Base-by-base conservation (phyloP, 2,329 filamentous ascomycete species). In the Aspergillus fructus region DNA sequence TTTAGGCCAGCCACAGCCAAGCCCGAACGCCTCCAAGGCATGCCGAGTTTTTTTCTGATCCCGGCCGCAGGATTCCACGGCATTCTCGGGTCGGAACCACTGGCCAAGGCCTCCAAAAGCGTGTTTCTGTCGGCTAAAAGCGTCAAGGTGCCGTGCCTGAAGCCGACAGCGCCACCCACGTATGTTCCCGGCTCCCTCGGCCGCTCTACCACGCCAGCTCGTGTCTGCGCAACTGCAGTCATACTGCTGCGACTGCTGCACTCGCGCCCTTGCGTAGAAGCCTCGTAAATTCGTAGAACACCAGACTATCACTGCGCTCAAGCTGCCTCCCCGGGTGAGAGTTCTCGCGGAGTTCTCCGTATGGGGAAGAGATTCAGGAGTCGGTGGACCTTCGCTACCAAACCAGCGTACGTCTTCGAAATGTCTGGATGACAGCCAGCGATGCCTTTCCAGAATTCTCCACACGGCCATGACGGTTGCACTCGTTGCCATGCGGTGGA, bases 361-460 rank as follows among this genome's bases (percentile, higher is more conserved):
- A 51, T 48, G 45, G 45, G 45, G 45, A 48, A 17, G 46, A 39
- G 43, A 41, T 3, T 53, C 43, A 40, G 33, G 41, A 37, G 41
- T 46, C 27, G 34, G 51, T 53, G 43, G 51, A 48, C 51, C 51
- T 42, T 53, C 43, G 51, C 43, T 53, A 53, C 51, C 51, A 53
- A 51, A 51, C 37, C 49, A 23, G 49, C 23, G 27, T 51, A 27
- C 37, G 42, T 33, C 37, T 39, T 34, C n/a, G 51, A 12, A 53
- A 49, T 46, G 8, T 50, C 45, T 55, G 53, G 46, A 55, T 50
- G 46, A 55, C 46, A 50, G 37, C 12, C 45, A 48, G 49, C 37
- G 45, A 49, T n/a, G 37, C 3, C 33, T 24, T 55, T 55, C 45
- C 45, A 49, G 53, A 49, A 49, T 55, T 55, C 53, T 46, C 53